A percentile compares a stretch with the other conserved stretches of the same genome.
Conservation (phyloP, 352 stramenopile species). For the Globisporangium okanoganense region DNA sequence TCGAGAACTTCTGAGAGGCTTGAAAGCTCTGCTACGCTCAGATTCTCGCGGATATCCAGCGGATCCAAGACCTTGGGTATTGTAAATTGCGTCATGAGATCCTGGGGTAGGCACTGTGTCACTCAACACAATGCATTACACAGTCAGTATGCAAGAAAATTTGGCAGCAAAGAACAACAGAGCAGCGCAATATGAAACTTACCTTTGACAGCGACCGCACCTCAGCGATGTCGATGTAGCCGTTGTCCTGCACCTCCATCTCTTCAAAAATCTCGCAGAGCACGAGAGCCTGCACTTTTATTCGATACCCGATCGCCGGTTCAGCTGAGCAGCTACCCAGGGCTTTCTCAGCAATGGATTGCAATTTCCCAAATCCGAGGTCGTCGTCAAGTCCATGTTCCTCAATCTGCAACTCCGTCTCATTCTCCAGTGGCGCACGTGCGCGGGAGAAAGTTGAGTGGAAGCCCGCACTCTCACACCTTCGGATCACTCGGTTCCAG, state of each 20-base stretch:
- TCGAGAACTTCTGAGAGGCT: constrained; percentile 23
- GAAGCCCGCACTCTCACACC: constrained; percentile 43
- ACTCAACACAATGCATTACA: not conserved
- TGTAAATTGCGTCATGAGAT: constrained; percentile 4
- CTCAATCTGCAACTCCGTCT: not conserved
- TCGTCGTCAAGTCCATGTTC: not conserved
- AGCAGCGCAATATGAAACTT: not conserved
- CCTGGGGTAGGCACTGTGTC: constrained; percentile 4
- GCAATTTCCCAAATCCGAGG: not conserved
- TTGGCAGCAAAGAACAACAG: not conserved
- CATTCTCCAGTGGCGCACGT: not conserved
- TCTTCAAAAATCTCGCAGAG: constrained; percentile 67
- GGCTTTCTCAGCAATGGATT: not conserved
- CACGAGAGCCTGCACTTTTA: constrained; percentile 32
- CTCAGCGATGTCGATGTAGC: constrained; percentile 67
- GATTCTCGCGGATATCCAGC: constrained; percentile 12
- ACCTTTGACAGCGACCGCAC: constrained; percentile 57
- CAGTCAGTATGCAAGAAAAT: not conserved
- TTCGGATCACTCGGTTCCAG: constrained; percentile 66
- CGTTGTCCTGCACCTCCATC: constrained; percentile 59
- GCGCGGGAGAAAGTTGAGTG: constrained; percentile 15
- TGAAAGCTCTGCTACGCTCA: constrained; percentile 18
- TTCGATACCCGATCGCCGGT: constrained; percentile 23
- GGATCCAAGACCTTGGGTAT: constrained; percentile 16
- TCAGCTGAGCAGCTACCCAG: not conserved